Evolutionary conservation across 2,329 filamentous ascomycete genomes (phyloP).

Genomic region (Xenosphaeropsis pyriputrescens): DNA sequence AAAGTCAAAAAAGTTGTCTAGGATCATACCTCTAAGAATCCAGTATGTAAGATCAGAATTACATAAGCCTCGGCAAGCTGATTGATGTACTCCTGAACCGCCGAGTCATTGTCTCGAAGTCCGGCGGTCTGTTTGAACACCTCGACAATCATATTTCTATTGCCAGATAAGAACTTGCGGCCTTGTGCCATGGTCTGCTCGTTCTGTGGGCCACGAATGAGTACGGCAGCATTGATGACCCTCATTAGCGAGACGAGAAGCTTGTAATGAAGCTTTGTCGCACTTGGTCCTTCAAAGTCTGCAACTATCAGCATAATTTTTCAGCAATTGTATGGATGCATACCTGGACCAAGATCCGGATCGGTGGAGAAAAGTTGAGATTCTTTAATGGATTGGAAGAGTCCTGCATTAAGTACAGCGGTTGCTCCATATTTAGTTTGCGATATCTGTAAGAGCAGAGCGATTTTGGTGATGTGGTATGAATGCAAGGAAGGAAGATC

Average conservation of each 20-base stretch:
- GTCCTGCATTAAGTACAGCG: constrained; percentile 74
- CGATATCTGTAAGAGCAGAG: constrained; percentile 70
- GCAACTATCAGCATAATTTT: constrained; percentile 3
- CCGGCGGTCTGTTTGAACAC: constrained; percentile 83
- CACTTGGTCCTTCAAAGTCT: constrained; percentile 15
- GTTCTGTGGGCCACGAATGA: constrained; percentile 73
- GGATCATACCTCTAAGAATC: constrained; percentile 66
- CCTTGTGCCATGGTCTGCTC: constrained; percentile 57
- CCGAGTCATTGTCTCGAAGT: constrained; percentile 39
- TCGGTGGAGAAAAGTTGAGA: constrained; percentile 82
- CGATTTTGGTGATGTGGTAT: constrained; percentile 57
- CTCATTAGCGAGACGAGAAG: constrained; percentile 69
- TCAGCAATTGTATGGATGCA: constrained; percentile 7
- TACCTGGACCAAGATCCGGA: constrained; percentile 73
- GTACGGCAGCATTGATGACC: constrained; percentile 67
- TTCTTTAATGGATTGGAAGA: constrained; percentile 68
- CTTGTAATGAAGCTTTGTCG: constrained; percentile 38
- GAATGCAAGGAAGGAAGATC: constrained; percentile 21
- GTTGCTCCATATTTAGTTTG: constrained; percentile 76
- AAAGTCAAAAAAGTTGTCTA: neutral
- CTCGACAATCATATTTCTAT: constrained; percentile 71
- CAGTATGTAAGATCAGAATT: constrained; percentile 67
- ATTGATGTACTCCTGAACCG: constrained; percentile 44
- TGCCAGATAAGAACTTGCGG: constrained; percentile 65
- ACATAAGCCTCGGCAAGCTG: constrained; percentile 78